Conservation (phyloP, 345 rosid genomes). For the Moringa oleifera region DNA sequence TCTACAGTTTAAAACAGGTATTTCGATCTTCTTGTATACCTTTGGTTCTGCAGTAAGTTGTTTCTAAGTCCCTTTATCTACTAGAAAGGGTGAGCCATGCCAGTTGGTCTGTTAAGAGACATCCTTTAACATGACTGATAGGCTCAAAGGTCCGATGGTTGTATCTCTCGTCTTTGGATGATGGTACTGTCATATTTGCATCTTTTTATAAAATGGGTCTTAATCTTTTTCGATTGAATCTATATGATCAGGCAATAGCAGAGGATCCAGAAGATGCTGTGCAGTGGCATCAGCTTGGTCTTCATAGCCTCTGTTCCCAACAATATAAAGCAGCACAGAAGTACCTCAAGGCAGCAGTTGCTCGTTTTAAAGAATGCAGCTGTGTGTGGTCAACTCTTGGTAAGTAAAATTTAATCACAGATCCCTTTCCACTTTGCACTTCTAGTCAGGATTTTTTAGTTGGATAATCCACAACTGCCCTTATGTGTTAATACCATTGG, state of each 20-base stretch:
- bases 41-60: neutral
- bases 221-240: slow-evolving; percentile 7
- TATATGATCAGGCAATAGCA: slow-evolving; percentile 44
- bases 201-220: slow-evolving; percentile 1
- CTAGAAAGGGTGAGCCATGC: neutral
- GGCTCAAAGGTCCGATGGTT: neutral
- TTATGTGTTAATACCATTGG: neutral
- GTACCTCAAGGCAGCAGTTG: slow-evolving; percentile 78
- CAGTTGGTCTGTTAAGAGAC: neutral
- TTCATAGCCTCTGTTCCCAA: slow-evolving; percentile 70
- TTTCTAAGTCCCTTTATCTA: neutral
- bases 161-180: neutral
- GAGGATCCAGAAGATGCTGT: slow-evolving; percentile 91
- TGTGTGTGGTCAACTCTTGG: slow-evolving; percentile 93
- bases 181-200: neutral
- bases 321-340: slow-evolving; percentile 76
- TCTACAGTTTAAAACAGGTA: slow-evolving; percentile 85
- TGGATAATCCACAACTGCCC: neutral
- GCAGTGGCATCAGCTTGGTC: slow-evolving; percentile 96
- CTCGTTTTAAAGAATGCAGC: slow-evolving; percentile 57
- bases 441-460: neutral
- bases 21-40: slow-evolving; percentile 3
- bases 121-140: neutral
- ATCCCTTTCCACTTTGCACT: no score
- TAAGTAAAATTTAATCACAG: slow-evolving; percentile 4